Base-by-base conservation (phyloP, 108 stramenopile genomes). In the Craspedostauros australis region DNA sequence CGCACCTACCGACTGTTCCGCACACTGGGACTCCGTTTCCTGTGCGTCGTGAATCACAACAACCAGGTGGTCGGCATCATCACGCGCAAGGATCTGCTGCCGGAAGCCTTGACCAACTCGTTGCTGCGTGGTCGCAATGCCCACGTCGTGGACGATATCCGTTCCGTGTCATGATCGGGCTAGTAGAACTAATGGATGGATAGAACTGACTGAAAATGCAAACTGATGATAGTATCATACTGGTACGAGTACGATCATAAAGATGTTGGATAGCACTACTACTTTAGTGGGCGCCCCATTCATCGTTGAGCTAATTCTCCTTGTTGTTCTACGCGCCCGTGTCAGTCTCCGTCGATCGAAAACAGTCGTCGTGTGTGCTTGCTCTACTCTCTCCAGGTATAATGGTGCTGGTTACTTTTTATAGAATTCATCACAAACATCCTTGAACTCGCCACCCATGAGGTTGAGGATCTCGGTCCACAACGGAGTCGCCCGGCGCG, bases 1-100 rank as follows among this genome's bases (percentile, higher is more conserved):
- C 56, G 95, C 14, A 90, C 97, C 4, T 98, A 98, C 64, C 88
- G 95, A 6, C 57, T 96, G 19, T 98, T 98, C 76, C 93, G 95
- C 28, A 98, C 97, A 0, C 71, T 98, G 18, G 97, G 97, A 22
- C 71, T 98, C 42, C 91, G 97, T 7, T 92, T 93, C 47, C 72
- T 98, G 20, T 88, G 86, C 54, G 96, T 98, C 20, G 88, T 91
- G 12, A 93, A 93, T 50, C 86, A 93, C 70, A 79, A 86, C 64
- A 93, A 93, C 46, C 86, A 93, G 55, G 86, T 93, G 25, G 91
- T 93, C 12, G 91, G 91, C 12, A 85, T 88, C 50, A 93, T 93
- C 38, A 86, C 91, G 6, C 66, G 91, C 38, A 82, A 84, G 47
- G 83, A 93, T 70, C 57, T 93, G 12, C 54, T 93, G 26, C 85